Base-by-base conservation (phyloP, 129 eudicot species). In the sunflower (Helianthus annuus) region DNA sequence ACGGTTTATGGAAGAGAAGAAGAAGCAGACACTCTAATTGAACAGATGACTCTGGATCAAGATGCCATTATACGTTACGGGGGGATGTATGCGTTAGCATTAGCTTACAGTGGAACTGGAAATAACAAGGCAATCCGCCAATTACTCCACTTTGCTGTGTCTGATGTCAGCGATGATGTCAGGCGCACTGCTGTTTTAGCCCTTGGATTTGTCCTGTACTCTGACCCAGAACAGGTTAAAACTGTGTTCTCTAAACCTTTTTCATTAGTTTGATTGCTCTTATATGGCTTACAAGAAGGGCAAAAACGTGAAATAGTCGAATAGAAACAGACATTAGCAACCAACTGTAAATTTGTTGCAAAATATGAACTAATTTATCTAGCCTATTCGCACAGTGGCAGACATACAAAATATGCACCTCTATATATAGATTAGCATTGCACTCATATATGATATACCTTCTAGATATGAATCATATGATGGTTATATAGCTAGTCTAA, bases 41-140 rank as follows among this genome's bases (percentile, higher is more conserved):
- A 90, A 83, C 97, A 90, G 63, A 94, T 94, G 98, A 90, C 97
- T n/a, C 80, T 95, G 32, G 98, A 94, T 84, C 98, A 94, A 78
- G 98, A 94, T 71, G 97, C 98, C 62, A 90, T 94, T 32, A 6
- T 94, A 70, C 90, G 97, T 17, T 94, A 94, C 76, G 98, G 98
- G 36, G 99, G 99, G 36, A 95, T 95, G 97, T 95, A 95, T 73
- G 99, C 99, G 2, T 77, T 95, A 70, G 99, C 96, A 39, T 77
- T 95, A 91, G 99, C 99, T 3, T 95, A 95, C 69, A 81, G 94
- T 42, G 99, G 99, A 76, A 95, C 99, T 24, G 84, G 86, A 58
- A 94, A 90, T 73, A 94, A 94, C 74, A 94, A 94, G 81, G 99
- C 99, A 58, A 94, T 94, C 66, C 89, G 97, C 32, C 96, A 94